Conservation (phyloP, 345 rosid species). For the Linum trigynum region DNA sequence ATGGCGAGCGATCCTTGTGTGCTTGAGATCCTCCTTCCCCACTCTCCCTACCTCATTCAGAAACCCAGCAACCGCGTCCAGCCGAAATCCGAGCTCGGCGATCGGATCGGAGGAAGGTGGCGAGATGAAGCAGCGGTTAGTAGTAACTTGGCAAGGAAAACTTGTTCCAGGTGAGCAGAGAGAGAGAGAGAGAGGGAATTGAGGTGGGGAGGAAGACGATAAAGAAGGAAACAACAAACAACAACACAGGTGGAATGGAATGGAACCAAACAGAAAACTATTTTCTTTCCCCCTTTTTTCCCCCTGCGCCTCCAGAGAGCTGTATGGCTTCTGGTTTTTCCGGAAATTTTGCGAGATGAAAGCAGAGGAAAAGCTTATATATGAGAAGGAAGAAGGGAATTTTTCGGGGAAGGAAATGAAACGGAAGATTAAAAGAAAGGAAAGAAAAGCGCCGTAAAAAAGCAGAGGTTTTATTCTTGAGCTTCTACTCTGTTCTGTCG, state of each 20-base stretch:
- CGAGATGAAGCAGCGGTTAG: background rate
- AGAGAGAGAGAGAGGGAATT: background rate
- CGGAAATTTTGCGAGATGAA: background rate
- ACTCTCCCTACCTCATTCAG: background rate
- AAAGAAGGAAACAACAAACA: background rate
- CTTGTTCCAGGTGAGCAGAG: background rate
- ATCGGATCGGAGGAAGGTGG: background rate
- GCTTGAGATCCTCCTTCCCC: background rate
- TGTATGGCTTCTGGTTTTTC: background rate
- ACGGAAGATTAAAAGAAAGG: background rate
- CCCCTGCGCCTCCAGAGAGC: too few relatives aligned
- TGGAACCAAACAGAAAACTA: background rate
- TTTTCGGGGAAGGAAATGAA: background rate
- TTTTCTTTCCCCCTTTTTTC: background rate
- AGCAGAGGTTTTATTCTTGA: background rate
- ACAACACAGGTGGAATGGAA: background rate
- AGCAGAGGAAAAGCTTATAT: background rate
- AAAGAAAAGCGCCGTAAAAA: background rate
- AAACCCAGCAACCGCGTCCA: background rate
- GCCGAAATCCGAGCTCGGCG: background rate
- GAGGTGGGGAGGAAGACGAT: background rate
- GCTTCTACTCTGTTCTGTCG: background rate
- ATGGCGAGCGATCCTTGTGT: background rate
- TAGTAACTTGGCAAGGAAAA: too few relatives aligned
- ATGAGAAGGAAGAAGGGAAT: background rate